Base-by-base conservation (phyloP, 1,284 basidiomycete genomes). In the Ustilago trichophora region DNA sequence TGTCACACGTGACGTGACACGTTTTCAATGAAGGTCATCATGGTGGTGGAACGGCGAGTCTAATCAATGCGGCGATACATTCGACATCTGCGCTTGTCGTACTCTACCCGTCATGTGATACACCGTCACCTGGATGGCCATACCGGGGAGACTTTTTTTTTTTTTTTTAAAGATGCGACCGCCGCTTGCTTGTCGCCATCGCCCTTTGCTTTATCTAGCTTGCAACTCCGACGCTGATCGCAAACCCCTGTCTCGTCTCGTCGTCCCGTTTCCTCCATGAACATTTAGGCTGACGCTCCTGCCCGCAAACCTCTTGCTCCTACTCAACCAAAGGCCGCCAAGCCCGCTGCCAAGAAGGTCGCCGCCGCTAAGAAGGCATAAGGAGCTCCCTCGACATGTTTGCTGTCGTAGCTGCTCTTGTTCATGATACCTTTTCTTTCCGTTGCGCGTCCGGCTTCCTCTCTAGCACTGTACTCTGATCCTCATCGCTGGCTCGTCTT, bases 291-390 rank as follows among this genome's bases (percentile, higher is more conserved):
- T 70, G 60, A 66, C 63, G 58, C 63, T 55, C 43, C 72, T 54
- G 52, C 52, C 46, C 53, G 54, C 51, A 62, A 59, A 59, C 60
- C 67, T 49, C 67, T 64, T 60, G 67, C 67, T 51, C 60, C 67
- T 24, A 53, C 51, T 33, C 67, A 65, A 65, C 50, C 62, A 8
- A 57, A 76, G 52, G 64, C 76, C 41, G 66, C 79, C 31, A 81
- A 77, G 72, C 60, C 75, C 24, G 73, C 77, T n/a, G 64, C 77
- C 32, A 82, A 80, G 78, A 78, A 74, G 69, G 55, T 73, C 32
- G 69, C 73, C 25, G 33, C 65, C 38, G 68, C 72, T 48, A 74
- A 69, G 69, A 76, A 72, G 66, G 69, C 65, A 49, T 72, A 63
- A 55, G 13, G 27, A 29, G 45, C 27, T 41, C 36, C 5, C 34